These are phyloP conservation scores for Solanum commersonii DNA, from an alignment of 257 asterid species.

Conservation along the genomic window DNA sequence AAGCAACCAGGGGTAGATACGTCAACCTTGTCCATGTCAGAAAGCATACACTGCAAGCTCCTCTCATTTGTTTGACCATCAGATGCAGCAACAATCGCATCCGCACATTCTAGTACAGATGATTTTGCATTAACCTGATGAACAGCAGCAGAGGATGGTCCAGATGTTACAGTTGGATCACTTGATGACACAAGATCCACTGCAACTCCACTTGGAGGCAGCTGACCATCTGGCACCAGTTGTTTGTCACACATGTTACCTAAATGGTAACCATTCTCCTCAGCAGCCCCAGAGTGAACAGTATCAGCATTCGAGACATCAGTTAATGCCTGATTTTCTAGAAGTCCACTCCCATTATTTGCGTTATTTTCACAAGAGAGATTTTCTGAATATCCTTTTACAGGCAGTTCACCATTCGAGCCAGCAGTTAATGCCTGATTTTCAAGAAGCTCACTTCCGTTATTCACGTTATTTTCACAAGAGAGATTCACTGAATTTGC, in stretches of 20 bases:
- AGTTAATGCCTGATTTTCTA: slow-evolving; percentile 21
- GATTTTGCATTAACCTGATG: slow-evolving; percentile 16
- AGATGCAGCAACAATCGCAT: slow-evolving; percentile 23
- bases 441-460: slow-evolving; percentile 24
- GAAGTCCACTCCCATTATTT: slow-evolving; percentile 24
- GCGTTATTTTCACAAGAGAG: slow-evolving; percentile 12
- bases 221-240: slow-evolving; percentile 11
- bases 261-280: slow-evolving; percentile 30
- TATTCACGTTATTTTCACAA: slow-evolving; percentile 10
- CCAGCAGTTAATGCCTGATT: slow-evolving; percentile 23
- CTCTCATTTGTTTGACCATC: slow-evolving; percentile 12
- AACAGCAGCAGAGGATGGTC: slow-evolving; percentile 14
- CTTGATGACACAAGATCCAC: slow-evolving; percentile 10
- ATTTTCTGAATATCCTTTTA: slow-evolving; percentile 22
- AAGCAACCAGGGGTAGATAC: slow-evolving; percentile 13
- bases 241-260: slow-evolving; percentile 25
- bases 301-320: slow-evolving; percentile 24
- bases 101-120: slow-evolving; percentile 16
- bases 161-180: slow-evolving; percentile 22
- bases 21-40: slow-evolving; percentile 10
- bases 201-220: slow-evolving; percentile 16
- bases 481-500: slow-evolving; percentile 19
- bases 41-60: slow-evolving; percentile 16
- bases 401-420: not conserved
- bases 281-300: not conserved